Evolutionary conservation across 1,139 yeast species (phyloP), one percentile per base, ranked within the genome.

Genomic region (Saccharomycopsis hybrid): DNA sequence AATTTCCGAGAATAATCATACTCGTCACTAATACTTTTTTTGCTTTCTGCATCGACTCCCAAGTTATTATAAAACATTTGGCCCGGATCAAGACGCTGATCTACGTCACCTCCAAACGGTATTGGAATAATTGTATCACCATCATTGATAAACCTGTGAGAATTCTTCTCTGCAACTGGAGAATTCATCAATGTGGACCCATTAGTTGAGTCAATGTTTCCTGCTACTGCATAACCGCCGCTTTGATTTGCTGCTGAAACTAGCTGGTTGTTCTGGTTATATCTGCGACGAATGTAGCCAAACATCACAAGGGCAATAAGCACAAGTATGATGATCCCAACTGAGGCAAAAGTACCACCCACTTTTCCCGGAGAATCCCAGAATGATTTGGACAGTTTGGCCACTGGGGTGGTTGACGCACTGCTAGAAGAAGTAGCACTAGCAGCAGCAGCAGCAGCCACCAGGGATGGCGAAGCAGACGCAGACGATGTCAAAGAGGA

Each of bases 1-100:
- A 81, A 83, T 56, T 80, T 74, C 53, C 95, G 70, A 5, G 87
- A 78, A 63, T 85, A 85, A 62, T 85, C 94, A 53, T 73, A 70
- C 55, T 85, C 84, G 62, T 86, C 95, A 39, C 80, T 84, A 51
- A 86, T 67, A n/a, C 86, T 77, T 55, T 78, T 72, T 51, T 74
- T 70, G 25, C 88, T 80, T 52, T 73, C 76, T 59, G 76, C 78
- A 53, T 72, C 73, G 58, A 69, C 60, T 2, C 60, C 41, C 60
- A 42, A 61, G 59, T 60, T 38, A 59, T 50, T 50, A 41, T 42
- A 50, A 27, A 52, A 50, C 53, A 52, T 50, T 41, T 47, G 39
- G 18, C 50, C 70, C 2, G 90, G 88, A 57, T 85, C 90, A 53
- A 84, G 65, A 43, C 89, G 70, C 56, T 80, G 80, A 61, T 85